Conservation (phyloP, 2,329 filamentous ascomycete species). For the Sporothrix luriei region DNA sequence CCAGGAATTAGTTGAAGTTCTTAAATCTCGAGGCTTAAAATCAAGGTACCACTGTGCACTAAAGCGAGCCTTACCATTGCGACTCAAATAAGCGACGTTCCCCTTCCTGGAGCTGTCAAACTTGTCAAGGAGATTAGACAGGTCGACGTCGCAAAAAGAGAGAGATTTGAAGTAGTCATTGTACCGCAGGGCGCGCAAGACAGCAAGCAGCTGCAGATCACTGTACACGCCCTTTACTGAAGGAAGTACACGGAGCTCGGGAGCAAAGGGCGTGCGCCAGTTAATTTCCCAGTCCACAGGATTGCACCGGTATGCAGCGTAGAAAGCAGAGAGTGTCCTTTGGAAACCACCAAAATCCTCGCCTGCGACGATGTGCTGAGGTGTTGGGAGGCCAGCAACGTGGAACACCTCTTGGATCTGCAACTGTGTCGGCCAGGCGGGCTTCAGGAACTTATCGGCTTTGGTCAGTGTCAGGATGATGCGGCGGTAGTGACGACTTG, state of each 20-base stretch:
- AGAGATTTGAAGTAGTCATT: constrained; percentile 63
- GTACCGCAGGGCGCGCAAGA: constrained; percentile 59
- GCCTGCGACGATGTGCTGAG: constrained; percentile 57
- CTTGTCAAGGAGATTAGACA: constrained; percentile 47
- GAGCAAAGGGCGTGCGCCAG: constrained; percentile 52
- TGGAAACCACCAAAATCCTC: constrained; percentile 58
- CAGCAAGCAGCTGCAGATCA: constrained; percentile 57
- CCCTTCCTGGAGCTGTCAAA: constrained; percentile 52
- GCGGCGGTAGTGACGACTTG: constrained; percentile 57
- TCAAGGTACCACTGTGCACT: not conserved
- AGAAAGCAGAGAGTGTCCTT: constrained; percentile 58
- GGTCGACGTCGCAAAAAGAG: constrained; percentile 57
- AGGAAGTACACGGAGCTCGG: constrained; percentile 58
- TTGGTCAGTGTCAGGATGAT: constrained; percentile 59
- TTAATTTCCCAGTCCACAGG: constrained; percentile 57
- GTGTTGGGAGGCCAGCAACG: constrained; percentile 55
- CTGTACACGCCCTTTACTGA: constrained; percentile 49
- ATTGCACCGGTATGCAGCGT: constrained; percentile 54
- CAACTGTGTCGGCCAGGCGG: constrained; percentile 60
- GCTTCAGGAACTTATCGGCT: constrained; percentile 59
- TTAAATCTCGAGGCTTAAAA: not conserved
- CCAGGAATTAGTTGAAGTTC: constrained; percentile 23
- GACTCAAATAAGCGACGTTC: constrained; percentile 55
- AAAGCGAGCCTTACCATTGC: constrained; percentile 51
- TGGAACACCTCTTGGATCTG: constrained; percentile 56